These are phyloP conservation scores for Backusella sp. DNA, from an alignment of 192 early-diverging fungal genomes.

Conservation along the genomic window DNA sequence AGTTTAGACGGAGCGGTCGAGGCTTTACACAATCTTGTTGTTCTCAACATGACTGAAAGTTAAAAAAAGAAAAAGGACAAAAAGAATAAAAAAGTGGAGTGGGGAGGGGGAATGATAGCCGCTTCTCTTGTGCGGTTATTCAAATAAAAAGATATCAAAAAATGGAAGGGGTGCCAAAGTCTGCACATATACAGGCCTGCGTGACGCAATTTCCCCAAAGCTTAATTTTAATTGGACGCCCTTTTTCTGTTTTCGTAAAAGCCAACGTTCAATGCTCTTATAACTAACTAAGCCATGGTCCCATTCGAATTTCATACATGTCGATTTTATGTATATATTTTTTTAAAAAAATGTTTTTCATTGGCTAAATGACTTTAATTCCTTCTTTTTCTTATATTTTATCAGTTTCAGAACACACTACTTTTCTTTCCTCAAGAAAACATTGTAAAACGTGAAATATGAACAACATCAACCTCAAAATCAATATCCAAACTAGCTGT, in stretches of 20 bases:
- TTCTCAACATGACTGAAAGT: neutral
- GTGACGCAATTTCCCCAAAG: neutral
- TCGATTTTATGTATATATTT: no score
- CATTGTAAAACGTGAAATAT: no score
- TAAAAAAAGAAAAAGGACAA: neutral
- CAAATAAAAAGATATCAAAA: neutral
- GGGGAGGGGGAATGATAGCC: neutral
- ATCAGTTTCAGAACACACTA: no score
- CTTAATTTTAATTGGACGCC: neutral
- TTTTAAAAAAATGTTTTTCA: no score
- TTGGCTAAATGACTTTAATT: no score
- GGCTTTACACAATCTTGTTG: neutral
- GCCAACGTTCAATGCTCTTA: no score
- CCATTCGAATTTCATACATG: no score
- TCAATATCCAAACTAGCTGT: no score
- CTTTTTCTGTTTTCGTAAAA: neutral
- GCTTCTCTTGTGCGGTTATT: neutral
- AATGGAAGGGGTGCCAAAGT: slow-evolving; percentile 5
- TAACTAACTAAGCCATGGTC: neutral
- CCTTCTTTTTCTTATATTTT: no score
- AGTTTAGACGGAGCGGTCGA: neutral
- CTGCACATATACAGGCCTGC: neutral
- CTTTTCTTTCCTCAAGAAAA: no score
- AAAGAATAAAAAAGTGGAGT: neutral
- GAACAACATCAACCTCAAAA: no score